Evolutionary conservation across 495 filamentous ascomycete species (phyloP), one percentile per base, ranked within the genome.

Genomic region (Neurospora sp.): DNA sequence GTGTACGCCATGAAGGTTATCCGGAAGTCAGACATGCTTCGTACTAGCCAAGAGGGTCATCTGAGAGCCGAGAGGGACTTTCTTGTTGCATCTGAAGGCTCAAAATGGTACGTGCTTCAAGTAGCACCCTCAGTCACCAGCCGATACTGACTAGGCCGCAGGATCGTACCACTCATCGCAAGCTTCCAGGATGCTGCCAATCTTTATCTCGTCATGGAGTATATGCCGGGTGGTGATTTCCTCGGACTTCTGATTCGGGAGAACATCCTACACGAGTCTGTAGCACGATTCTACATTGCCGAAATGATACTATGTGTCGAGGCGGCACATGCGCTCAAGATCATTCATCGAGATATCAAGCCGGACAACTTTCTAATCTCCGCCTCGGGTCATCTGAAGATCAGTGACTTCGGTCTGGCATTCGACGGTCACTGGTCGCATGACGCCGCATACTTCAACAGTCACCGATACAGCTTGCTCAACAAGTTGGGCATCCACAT

Each of bases 1-100:
- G 90, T 97, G 3, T 97, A 91, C 80, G 95, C 95, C 9, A 97
- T 98, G 94, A 98, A 98, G 80, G 92, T 96, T 20, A 97, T 98
- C 73, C 91, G 91, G 42, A 98, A 98, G 81, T 91, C 91, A 3
- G 90, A 92, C 20, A 97, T 97, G 93, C 86, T 98, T 20, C 89
- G 90, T 3, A 93, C 93, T 71, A 91, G 91, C 76, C 95, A 98
- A 82, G 95, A 98, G 83, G 94, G 92, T 11, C 95, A 98, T 80
- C 83, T 98, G 23, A 89, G 93, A 70, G 95, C 94, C 0, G 95
- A 98, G 80, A 87, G 95, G 74, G 95, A 98, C 77, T 96, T 97
- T 75, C 85, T 98, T 3, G 93, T 97, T 49, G 90, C 91, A 14
- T 93, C 93, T 8, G 93, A 93, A 78, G 90, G 88, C 27, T 96